Evolutionary conservation across 495 filamentous ascomycete genomes (phyloP), one percentile per base, ranked within the genome.

Genomic region (Bacidia gigantensis): DNA sequence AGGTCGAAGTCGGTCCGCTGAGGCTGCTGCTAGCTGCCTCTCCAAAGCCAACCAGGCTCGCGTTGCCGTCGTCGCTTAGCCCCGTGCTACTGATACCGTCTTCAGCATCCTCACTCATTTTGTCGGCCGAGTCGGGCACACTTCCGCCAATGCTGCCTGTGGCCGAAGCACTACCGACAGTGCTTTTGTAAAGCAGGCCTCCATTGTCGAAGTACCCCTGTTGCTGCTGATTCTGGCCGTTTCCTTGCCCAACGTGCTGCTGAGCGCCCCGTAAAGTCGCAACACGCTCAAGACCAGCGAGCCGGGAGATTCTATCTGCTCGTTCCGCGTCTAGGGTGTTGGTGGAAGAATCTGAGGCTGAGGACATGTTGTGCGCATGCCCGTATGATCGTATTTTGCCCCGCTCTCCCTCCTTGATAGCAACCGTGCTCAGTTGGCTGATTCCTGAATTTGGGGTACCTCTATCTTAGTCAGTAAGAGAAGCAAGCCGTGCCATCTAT

Each of bases 401-500:
- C 53, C 84, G 83, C 57, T 93, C 87, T 53, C 89, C 89, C 59
- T 95, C 89, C 68, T 93, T 95, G 71, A 92, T 92, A 45, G 89
- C 89, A 3, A 87, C 89, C 24, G 89, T 95, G 18, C 85, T 90
- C 26, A 95, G 75, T 11, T 84, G 82, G 18, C 86, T 92, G 54
- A 95, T 78, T 22, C 86, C 86, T 50, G 84, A 89, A 56, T 87
- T 93, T 2, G 89, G 89, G n/a, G 89, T 95, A 56, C 89, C 89
- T 52, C 88, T 94, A 59, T 12, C 49, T 49, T 39, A 39, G 23
- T 53, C 29, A 59, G 39, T 25, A 52, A 40, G 11, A 56, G 21
- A 46, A 3, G 18, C n/a, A 26, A 46, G 49, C 42, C 45, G 24
- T 39, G 42, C 51, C 39, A 56, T 18, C 46, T 22, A 49, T 20